Evolutionary conservation across 2,329 filamentous ascomycete genomes (phyloP).

Genomic region (Claviceps lovelessii): DNA sequence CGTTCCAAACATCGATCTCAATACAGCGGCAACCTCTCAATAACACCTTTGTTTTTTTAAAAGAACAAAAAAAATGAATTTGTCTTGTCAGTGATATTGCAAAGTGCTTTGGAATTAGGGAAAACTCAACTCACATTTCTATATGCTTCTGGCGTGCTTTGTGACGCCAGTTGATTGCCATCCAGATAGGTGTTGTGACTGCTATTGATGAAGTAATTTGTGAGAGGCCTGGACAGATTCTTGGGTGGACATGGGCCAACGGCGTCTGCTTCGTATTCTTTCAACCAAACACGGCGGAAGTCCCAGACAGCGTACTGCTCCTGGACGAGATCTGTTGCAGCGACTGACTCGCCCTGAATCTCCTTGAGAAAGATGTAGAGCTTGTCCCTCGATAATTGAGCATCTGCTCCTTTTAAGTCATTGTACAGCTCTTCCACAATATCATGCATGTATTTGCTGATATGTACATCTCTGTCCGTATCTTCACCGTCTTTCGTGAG

Average conservation of each 20-base stretch:
- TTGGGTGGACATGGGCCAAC: conserved; percentile 29
- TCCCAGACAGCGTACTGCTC: conserved; percentile 31
- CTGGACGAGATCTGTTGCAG: conserved; percentile 19
- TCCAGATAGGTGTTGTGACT: conserved; percentile 90
- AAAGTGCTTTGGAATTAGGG: neutral
- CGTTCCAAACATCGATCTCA: conserved; percentile 92
- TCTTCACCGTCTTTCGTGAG: conserved; percentile 11
- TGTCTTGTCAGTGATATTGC: neutral
- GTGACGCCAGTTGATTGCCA: conserved; percentile 71
- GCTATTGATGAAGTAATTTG: conserved; percentile 86
- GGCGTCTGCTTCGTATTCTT: conserved; percentile 29
- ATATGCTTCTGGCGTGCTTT: conserved; percentile 65
- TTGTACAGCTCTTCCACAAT: conserved; percentile 35
- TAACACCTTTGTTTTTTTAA: conserved; percentile 41
- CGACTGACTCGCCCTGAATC: conserved; percentile 30
- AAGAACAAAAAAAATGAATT: too few relatives aligned
- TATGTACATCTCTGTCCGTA: conserved; percentile 20
- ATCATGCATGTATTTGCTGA: conserved; percentile 34
- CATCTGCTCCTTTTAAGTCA: conserved; percentile 23
- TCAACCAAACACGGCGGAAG: conserved; percentile 36
- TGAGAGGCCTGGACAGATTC: conserved; percentile 55
- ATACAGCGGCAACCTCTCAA: conserved; percentile 72
- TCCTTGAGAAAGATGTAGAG: conserved; percentile 35
- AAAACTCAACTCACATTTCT: conserved; percentile 43
- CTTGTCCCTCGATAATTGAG: conserved; percentile 18